Conservation (phyloP, 768 basidiomycete genomes). For the Trametes maxima region DNA sequence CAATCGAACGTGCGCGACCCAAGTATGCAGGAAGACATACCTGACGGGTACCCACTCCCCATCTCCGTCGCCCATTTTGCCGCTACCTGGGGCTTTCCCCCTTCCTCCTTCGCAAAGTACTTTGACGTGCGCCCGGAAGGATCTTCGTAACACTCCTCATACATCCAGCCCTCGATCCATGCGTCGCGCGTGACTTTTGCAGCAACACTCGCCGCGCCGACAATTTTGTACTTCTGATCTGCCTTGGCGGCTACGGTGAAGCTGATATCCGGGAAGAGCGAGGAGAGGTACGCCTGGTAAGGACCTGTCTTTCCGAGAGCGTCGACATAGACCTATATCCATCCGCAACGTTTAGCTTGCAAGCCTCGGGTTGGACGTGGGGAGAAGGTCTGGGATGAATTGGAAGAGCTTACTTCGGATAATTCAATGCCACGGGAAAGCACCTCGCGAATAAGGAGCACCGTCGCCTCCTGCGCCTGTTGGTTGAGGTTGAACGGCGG, state of each 20-base stretch:
- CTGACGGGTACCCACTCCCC: slow-evolving; percentile 92
- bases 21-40: slow-evolving; percentile 40
- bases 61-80: slow-evolving; percentile 41
- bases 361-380: not conserved
- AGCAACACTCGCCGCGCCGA: slow-evolving; percentile 96
- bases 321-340: slow-evolving; percentile 83
- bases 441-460: slow-evolving; percentile 83
- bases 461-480: slow-evolving; percentile 87
- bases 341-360: not conserved
- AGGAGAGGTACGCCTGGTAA: slow-evolving; percentile 83
- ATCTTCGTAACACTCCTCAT: slow-evolving; percentile 51
- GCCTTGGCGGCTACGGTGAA: slow-evolving; percentile 94
- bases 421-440: slow-evolving; percentile 79
- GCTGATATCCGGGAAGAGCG: slow-evolving; percentile 76
- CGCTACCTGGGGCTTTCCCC: slow-evolving; percentile 3
- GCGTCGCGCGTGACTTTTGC: slow-evolving; percentile 96
- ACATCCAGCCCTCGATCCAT: slow-evolving; percentile 85
- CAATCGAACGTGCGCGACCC: not conserved
- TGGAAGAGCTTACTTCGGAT: slow-evolving; percentile 57
- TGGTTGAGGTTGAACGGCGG: slow-evolving; percentile 87
- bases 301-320: slow-evolving; percentile 86
- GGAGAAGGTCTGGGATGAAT: not conserved
- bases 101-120: slow-evolving; percentile 6
- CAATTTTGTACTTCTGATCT: slow-evolving; percentile 95
- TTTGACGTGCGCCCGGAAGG: slow-evolving; percentile 31